Evolutionary conservation across 2,329 filamentous ascomycete genomes (phyloP).

Genomic region (Aspergillus costaricaensis): DNA sequence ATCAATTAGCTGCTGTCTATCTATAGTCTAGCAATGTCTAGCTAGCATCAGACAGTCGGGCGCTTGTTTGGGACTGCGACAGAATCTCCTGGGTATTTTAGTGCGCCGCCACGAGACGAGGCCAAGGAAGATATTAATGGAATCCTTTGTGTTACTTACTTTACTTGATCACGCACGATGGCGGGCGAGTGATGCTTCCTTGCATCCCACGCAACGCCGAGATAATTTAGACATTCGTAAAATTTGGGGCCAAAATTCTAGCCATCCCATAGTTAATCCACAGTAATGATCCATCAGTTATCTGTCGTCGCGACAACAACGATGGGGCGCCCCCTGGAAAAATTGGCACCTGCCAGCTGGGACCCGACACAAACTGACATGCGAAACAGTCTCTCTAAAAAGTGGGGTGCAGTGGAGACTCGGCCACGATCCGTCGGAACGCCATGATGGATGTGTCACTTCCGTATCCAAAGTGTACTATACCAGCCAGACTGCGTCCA

Average conservation of each 20-base stretch:
- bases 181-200: background rate
- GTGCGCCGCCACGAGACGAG: background rate
- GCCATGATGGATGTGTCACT: background rate
- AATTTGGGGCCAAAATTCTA: background rate
- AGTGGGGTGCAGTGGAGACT: constrained; percentile 1
- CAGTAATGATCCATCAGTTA: background rate
- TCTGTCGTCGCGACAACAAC: background rate
- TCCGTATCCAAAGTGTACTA: background rate
- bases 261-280: background rate
- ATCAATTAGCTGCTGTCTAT: background rate
- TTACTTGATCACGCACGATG: background rate
- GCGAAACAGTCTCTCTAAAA: constrained; percentile 9
- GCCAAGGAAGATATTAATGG: background rate
- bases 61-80: constrained; percentile 1
- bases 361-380: constrained; percentile 5
- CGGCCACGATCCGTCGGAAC: constrained; percentile 1
- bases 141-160: background rate
- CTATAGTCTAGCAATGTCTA: background rate
- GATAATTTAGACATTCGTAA: background rate
- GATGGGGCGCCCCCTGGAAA: background rate
- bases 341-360: constrained; percentile 6
- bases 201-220: background rate
- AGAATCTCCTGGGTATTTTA: background rate
- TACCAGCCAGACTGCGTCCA: background rate
- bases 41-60: background rate